Percentiles rank a stretch among this genome's conserved stretches.
These are phyloP conservation scores for Ramularia endophylla DNA, from an alignment of 2,329 filamentous ascomycete genomes.

Conservation along the genomic window DNA sequence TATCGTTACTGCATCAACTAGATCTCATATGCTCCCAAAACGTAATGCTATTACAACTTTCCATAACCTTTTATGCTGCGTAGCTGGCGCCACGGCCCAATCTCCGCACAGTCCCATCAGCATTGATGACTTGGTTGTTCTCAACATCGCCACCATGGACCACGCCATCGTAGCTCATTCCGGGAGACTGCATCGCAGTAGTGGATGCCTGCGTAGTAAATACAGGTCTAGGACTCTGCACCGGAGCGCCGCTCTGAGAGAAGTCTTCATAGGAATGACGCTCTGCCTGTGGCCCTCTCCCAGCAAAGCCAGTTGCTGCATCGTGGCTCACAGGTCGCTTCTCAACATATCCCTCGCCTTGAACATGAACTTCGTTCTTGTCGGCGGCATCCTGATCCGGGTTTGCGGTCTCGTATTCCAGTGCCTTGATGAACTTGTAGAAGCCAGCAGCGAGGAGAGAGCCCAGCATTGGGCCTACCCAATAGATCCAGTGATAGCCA, in stretches of 20 bases:
- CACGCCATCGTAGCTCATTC: constrained; percentile 1
- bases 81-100: constrained; percentile 9
- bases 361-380: constrained; percentile 2
- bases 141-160: neutral
- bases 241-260: neutral
- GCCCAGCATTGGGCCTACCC: constrained; percentile 27
- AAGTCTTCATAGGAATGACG: neutral
- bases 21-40: no score
- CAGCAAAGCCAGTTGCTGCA: neutral
- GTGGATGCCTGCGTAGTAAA: neutral
- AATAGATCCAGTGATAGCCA: constrained; percentile 17
- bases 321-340: no score
- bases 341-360: no score
- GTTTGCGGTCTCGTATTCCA: constrained; percentile 31
- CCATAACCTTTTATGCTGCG: no score
- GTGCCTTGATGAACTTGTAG: constrained; percentile 29
- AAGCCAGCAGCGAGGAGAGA: constrained; percentile 27
- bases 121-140: neutral
- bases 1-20: no score
- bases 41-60: no score
- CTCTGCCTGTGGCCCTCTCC: constrained; percentile 1
- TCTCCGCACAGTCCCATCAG: constrained; percentile 4
- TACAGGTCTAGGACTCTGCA: neutral
- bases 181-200: neutral
- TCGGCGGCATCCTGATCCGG: constrained; percentile 13